phyloP scores from a whole-genome alignment of 108 stramenopile genomes.

The Fragilariopsis cylindrus region DNA sequence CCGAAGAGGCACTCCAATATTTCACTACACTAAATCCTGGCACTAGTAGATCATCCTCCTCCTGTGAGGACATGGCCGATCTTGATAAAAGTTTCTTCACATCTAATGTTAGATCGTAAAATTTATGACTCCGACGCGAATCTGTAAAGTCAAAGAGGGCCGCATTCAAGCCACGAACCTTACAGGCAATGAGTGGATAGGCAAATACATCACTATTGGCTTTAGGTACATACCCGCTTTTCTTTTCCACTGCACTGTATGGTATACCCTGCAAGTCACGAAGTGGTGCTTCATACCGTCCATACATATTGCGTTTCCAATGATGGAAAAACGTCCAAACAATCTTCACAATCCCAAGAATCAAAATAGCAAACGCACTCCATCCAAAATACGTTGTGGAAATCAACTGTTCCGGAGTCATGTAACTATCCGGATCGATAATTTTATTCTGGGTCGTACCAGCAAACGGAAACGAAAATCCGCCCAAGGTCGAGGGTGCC shows the following conservation, averaged over 20 bases:
- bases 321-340: background rate
- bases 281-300: background rate
- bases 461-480: conserved; percentile 49
- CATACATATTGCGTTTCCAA: background rate
- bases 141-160: conserved; percentile 77
- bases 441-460: conserved; percentile 29
- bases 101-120: conserved; percentile 78
- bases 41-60: conserved; percentile 6
- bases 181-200: conserved; percentile 76
- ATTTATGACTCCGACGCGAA: conserved; percentile 56
- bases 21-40: conserved; percentile 37
- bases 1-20: conserved; percentile 10
- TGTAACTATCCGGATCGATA: conserved; percentile 59
- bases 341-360: background rate
- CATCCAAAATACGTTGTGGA: conserved; percentile 66
- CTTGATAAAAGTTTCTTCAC: conserved; percentile 44
- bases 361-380: conserved; percentile 42
- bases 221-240: conserved; percentile 69
- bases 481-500: conserved; percentile 6
- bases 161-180: conserved; percentile 57
- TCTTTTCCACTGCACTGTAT: conserved; percentile 52
- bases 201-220: conserved; percentile 57
- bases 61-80: conserved; percentile 1
- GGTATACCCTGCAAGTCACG: conserved; percentile 58
- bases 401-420: conserved; percentile 74